phyloP scores from a whole-genome alignment of 441 rosid species.

The Omphalea diandra region DNA sequence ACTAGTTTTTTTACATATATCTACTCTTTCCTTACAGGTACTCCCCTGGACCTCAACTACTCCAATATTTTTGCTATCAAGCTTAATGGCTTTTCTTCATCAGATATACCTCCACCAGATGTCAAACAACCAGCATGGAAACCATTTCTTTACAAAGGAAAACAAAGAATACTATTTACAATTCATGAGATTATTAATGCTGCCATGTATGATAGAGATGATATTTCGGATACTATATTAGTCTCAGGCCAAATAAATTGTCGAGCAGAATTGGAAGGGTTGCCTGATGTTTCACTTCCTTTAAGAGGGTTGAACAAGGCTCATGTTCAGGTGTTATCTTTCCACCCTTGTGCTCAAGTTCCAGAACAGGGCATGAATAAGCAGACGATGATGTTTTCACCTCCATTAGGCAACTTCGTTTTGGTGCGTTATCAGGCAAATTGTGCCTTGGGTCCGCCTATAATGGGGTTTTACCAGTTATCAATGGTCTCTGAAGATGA shows the following conservation, averaged over 20 bases:
- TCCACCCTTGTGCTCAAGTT: slow-evolving; percentile 90
- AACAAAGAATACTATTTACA: slow-evolving; percentile 75
- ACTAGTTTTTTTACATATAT: not conserved
- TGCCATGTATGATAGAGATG: slow-evolving; percentile 88
- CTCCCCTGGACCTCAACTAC: slow-evolving; percentile 81
- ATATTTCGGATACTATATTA: slow-evolving; percentile 78
- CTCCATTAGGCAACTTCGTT: slow-evolving; percentile 82
- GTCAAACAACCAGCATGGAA: slow-evolving; percentile 95
- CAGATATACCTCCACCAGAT: slow-evolving; percentile 75
- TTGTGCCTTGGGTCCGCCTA: slow-evolving; percentile 75
- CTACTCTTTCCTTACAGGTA: slow-evolving; percentile 44
- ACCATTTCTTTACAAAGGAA: slow-evolving; percentile 89
- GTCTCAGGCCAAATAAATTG: slow-evolving; percentile 92
- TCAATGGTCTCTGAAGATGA: slow-evolving; percentile 98
- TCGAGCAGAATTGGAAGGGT: slow-evolving; percentile 85
- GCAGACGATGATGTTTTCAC: slow-evolving; percentile 82
- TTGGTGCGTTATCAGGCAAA: slow-evolving; percentile 78
- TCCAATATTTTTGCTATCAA: slow-evolving; percentile 63
- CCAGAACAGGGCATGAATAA: slow-evolving; percentile 79
- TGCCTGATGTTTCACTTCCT: slow-evolving; percentile 93
- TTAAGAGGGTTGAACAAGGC: slow-evolving; percentile 63
- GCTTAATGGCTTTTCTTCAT: slow-evolving; percentile 75
- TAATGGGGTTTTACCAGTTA: slow-evolving; percentile 88
- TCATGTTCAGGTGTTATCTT: slow-evolving; percentile 71
- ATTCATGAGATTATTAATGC: slow-evolving; percentile 74